Evolutionary conservation across 1,139 yeast genomes (phyloP).

Genomic region (Kurtzmaniella natalensis): DNA sequence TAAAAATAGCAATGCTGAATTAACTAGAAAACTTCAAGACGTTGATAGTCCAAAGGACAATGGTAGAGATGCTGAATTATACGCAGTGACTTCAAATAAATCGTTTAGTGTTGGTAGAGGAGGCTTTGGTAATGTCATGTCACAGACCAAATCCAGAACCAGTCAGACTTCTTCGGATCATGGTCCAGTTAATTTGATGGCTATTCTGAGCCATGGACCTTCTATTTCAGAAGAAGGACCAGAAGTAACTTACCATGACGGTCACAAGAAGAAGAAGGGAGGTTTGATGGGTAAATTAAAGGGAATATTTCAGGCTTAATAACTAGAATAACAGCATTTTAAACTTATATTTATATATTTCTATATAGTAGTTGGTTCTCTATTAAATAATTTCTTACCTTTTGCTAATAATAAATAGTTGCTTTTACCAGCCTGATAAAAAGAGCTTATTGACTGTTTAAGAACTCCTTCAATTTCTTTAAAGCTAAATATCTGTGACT

Average conservation of each 20-base stretch:
- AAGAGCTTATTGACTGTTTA: slow-evolving; percentile 29
- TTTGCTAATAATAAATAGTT: too few relatives aligned
- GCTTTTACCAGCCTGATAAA: too few relatives aligned
- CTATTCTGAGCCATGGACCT: slow-evolving; percentile 24
- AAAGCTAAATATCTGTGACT: slow-evolving; percentile 88
- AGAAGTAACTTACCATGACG: too few relatives aligned
- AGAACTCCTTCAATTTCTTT: slow-evolving; percentile 59
- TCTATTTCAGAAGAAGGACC: slow-evolving; percentile 11
- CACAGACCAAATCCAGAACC: slow-evolving; percentile 10
- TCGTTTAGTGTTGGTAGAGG: slow-evolving; percentile 45
- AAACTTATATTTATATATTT: too few relatives aligned
- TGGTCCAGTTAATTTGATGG: slow-evolving; percentile 17
- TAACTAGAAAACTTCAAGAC: slow-evolving; percentile 66
- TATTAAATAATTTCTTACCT: too few relatives aligned
- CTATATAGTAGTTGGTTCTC: too few relatives aligned
- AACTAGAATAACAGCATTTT: too few relatives aligned
- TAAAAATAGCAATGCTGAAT: slow-evolving; percentile 54
- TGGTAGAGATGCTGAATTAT: slow-evolving; percentile 23
- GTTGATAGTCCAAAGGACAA: slow-evolving; percentile 39
- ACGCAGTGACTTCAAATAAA: slow-evolving; percentile 34
- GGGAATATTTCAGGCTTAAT: slow-evolving; percentile 21
- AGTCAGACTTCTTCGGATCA: slow-evolving; percentile 11
- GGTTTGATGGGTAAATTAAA: slow-evolving; percentile 31
- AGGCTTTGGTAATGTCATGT: slow-evolving; percentile 45
- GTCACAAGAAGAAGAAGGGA: slow-evolving; percentile 16